phyloP scores from a whole-genome alignment of 2,329 filamentous ascomycete species.

The Camptophora hylomeconis region DNA sequence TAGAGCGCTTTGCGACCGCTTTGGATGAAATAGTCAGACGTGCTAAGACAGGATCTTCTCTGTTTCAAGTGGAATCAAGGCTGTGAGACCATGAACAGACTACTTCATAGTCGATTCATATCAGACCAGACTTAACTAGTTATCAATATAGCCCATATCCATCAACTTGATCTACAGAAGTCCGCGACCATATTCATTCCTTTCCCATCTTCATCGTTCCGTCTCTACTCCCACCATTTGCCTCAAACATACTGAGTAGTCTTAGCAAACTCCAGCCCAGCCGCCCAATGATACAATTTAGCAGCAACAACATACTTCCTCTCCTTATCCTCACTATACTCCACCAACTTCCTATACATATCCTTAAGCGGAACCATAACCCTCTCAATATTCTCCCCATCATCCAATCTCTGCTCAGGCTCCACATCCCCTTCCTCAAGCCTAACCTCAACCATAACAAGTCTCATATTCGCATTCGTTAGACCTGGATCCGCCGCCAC shows the following conservation, averaged over 20 bases:
- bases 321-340: constrained; percentile 6
- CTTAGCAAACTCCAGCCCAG: constrained; percentile 12
- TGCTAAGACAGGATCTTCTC: no score
- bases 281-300: constrained; percentile 13
- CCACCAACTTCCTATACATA: constrained; percentile 38
- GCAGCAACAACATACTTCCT: constrained; percentile 12
- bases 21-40: constrained; percentile 11
- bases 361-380: constrained; percentile 44
- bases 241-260: no score
- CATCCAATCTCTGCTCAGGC: constrained; percentile 47
- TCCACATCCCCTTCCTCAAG: constrained; percentile 34
- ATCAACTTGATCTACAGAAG: no score
- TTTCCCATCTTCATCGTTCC: no score
- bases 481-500: constrained; percentile 55
- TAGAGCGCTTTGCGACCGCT: constrained; percentile 24
- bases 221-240: no score
- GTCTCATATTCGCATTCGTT: constrained; percentile 48
- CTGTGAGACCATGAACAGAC: no score
- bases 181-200: no score
- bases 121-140: no score
- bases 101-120: no score
- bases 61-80: no score
- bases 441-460: constrained; percentile 47
- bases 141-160: no score
- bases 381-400: constrained; percentile 49